A percentile compares a stretch with the other conserved stretches of the same genome.
Conservation (phyloP, 768 basidiomycete genomes). For the Hericium rajendrae region DNA sequence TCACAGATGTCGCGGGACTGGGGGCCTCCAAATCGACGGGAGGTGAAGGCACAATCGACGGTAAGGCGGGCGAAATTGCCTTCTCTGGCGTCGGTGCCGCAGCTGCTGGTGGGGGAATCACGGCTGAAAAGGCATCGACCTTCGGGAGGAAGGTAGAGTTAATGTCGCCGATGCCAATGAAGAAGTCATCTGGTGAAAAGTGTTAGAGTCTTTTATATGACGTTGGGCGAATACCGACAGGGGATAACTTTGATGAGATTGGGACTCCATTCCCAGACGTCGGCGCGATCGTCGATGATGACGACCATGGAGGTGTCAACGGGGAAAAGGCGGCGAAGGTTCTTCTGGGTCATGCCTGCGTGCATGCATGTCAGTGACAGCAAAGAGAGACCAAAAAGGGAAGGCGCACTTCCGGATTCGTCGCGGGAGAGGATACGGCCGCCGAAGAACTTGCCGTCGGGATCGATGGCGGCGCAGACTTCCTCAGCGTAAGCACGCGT, state of each 20-base stretch:
- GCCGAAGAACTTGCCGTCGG: constrained; percentile 75
- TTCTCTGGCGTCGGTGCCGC: neutral
- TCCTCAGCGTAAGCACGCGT: constrained; percentile 94
- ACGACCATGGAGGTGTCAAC: constrained; percentile 98
- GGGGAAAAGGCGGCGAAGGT: constrained; percentile 85
- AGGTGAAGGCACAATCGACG: neutral
- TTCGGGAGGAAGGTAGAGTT: constrained; percentile 92
- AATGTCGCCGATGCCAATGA: constrained; percentile 96
- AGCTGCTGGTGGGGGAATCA: constrained; percentile 18
- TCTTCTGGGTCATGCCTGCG: constrained; percentile 60
- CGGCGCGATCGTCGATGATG: constrained; percentile 95
- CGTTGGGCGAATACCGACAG: constrained; percentile 42
- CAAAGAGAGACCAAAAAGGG: neutral
- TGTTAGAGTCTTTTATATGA: constrained; percentile 12
- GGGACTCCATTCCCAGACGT: constrained; percentile 97
- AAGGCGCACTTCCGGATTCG: constrained; percentile 85
- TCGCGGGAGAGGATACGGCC: constrained; percentile 86
- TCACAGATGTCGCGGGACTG: constrained; percentile 1
- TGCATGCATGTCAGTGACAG: constrained; percentile 1
- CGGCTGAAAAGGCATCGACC: constrained; percentile 42
- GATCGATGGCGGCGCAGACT: constrained; percentile 91
- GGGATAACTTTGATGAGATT: constrained; percentile 96
- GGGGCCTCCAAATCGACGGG: neutral
- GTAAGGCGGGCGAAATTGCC: neutral
- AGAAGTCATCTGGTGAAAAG: constrained; percentile 76